A percentile compares a stretch with the other conserved stretches of the same genome.
phyloP scores from a whole-genome alignment of 257 asterid species.

The Galeopsis tetrahit region DNA sequence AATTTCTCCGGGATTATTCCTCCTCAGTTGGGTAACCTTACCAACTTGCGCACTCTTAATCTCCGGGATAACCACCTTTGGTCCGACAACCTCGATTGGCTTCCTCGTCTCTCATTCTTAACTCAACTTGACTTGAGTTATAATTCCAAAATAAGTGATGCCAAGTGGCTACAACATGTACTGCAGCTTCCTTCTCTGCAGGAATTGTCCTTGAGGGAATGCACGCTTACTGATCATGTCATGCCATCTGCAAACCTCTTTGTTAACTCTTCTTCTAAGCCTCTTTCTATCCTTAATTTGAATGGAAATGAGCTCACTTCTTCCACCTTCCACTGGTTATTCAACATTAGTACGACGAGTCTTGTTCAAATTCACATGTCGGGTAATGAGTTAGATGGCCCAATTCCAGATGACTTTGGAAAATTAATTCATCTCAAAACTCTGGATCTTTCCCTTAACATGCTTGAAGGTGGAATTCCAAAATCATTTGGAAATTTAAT shows the following conservation, averaged over 20 bases:
- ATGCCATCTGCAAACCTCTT: neutral
- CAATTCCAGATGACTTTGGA: neutral
- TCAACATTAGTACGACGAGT: neutral
- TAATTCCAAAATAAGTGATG: neutral
- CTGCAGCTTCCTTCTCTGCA: neutral
- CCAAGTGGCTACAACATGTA: neutral
- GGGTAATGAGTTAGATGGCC: neutral
- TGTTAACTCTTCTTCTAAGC: neutral
- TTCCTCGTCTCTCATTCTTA: neutral
- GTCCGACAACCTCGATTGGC: neutral
- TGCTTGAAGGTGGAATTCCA: neutral
- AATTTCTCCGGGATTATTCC: neutral
- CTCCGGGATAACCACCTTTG: neutral
- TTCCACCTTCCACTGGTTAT: neutral
- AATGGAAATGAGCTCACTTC: neutral
- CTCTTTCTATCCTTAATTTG: neutral
- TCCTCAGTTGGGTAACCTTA: neutral
- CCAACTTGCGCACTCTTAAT: neutral
- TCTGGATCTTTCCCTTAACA: neutral
- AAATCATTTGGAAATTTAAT: neutral
- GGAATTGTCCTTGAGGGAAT: neutral
- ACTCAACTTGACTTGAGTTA: neutral
- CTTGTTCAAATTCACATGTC: neutral
- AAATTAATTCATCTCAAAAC: neutral
- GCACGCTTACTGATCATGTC: neutral